phyloP scores from a whole-genome alignment of 148 eudicot species.

The Diospyros kaki region DNA sequence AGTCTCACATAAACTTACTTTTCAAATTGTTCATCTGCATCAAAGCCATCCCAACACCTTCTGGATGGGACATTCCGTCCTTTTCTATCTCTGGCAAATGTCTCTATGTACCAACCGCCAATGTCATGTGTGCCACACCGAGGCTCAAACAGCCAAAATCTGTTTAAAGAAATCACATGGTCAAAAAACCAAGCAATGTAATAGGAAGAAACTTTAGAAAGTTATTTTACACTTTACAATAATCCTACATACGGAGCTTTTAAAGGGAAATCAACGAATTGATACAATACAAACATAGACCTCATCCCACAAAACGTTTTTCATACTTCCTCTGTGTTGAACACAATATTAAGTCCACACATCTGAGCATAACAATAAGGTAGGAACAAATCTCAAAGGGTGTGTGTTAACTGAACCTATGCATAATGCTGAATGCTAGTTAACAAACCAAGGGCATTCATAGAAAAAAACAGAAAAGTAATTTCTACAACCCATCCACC shows the following conservation, averaged over 20 bases:
- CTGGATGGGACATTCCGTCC: constrained; percentile 56
- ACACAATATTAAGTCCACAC: no score
- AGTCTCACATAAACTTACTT: constrained; percentile 41
- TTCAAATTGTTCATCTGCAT: constrained; percentile 44
- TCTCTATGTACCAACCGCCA: constrained; percentile 98
- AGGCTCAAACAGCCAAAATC: constrained; percentile 97
- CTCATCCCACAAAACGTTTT: neutral
- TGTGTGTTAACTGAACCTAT: neutral
- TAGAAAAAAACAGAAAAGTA: no score
- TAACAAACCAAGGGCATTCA: no score
- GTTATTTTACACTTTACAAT: neutral
- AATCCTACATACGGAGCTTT: neutral
- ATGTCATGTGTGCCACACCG: constrained; percentile 94
- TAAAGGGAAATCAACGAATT: neutral
- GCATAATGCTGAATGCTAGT: neutral
- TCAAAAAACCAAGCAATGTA: constrained; percentile 1
- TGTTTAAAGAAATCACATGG: constrained; percentile 20
- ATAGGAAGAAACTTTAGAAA: neutral
- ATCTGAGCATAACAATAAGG: neutral
- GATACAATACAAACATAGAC: neutral
- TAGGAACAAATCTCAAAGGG: no score
- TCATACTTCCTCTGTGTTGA: neutral
- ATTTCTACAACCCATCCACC: no score
- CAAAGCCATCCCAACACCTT: constrained; percentile 80
- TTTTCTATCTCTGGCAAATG: constrained; percentile 76